Evolutionary conservation across 805 yeast species (phyloP), one percentile per base, ranked within the genome.

Genomic region (Clavispora carvajalis): DNA sequence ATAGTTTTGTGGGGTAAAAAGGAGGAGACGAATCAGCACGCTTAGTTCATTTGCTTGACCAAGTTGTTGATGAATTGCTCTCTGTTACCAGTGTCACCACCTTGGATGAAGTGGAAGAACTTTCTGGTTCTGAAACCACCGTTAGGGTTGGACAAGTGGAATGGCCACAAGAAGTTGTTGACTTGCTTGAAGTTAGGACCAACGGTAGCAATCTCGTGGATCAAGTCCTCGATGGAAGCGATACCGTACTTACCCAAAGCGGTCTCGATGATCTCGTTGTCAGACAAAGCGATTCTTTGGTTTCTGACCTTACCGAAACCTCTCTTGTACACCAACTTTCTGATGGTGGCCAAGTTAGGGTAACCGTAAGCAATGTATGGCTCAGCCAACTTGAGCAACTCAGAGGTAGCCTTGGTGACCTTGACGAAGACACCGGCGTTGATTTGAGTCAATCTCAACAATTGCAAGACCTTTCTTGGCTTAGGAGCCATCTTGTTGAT

Each of bases 131-230:
- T 91, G 95, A 95, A 88, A 74, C 96, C 96, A 76, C 96, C 96
- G 73, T 80, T 79, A 74, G 96, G 96, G 83, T 85, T 86, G 62
- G 95, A 86, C 71, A 88, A 81, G 79, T 85, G 81, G 91, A 88
- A 88, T 77, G 96, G 96, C 95, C 95, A 87, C 75, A 88, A 80
- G 82, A 88, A 88, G 95, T 87, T 88, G 90, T 85, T 86, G 64
- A 86, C 96, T 79, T 88, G 95, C 79, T 88, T 88, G 89, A 88
- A 88, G 90, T 88, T 88, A 73, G 95, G 95, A 74, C 96, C 96
- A 70, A 87, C 95, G 55, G 95, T 80, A 86, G 77, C 82, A 64
- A 88, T 83, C 79, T 88, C 96, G 83, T 88, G 96, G 75, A 88
- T 85, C 77, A 88, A 80, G 73, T 88, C 96, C 76, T 88, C 96